phyloP scores from a whole-genome alignment of 768 basidiomycete species.

The Fomitopsis serialis region DNA sequence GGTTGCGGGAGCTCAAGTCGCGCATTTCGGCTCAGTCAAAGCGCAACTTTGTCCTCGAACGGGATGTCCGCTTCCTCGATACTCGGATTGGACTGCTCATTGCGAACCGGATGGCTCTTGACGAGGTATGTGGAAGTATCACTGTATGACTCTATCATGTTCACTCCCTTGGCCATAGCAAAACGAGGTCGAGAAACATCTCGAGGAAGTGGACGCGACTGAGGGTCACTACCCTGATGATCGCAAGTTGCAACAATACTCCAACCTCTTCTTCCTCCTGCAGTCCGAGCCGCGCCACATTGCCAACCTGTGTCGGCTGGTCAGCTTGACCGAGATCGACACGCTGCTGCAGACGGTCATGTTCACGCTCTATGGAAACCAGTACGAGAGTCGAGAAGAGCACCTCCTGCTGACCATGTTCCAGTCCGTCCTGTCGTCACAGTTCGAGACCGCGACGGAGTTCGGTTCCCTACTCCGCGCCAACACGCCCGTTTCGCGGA shows the following conservation, averaged over 20 bases:
- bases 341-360: slow-evolving; percentile 99
- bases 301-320: slow-evolving; percentile 92
- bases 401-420: slow-evolving; percentile 99
- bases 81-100: slow-evolving; percentile 95
- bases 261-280: slow-evolving; percentile 97
- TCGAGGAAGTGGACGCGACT: slow-evolving; percentile 92
- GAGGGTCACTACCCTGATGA: slow-evolving; percentile 94
- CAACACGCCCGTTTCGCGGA: slow-evolving; percentile 97
- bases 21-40: slow-evolving; percentile 98
- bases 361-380: slow-evolving; percentile 99
- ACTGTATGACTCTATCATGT: slow-evolving; percentile 6
- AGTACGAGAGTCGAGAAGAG: slow-evolving; percentile 85
- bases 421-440: slow-evolving; percentile 95
- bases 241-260: slow-evolving; percentile 91
- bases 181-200: slow-evolving; percentile 90
- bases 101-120: slow-evolving; percentile 96
- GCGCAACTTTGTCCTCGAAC: slow-evolving; percentile 99
- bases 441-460: slow-evolving; percentile 98
- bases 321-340: slow-evolving; percentile 95
- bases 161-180: slow-evolving; percentile 46
- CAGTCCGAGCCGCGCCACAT: slow-evolving; percentile 98
- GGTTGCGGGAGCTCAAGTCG: slow-evolving; percentile 90
- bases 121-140: slow-evolving; percentile 58
- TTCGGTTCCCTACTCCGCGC: slow-evolving; percentile 98
- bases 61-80: slow-evolving; percentile 97